Evolutionary conservation across 257 asterid species (phyloP), one percentile per base, ranked within the genome.

Genomic region (Primulina huaijiensis): DNA sequence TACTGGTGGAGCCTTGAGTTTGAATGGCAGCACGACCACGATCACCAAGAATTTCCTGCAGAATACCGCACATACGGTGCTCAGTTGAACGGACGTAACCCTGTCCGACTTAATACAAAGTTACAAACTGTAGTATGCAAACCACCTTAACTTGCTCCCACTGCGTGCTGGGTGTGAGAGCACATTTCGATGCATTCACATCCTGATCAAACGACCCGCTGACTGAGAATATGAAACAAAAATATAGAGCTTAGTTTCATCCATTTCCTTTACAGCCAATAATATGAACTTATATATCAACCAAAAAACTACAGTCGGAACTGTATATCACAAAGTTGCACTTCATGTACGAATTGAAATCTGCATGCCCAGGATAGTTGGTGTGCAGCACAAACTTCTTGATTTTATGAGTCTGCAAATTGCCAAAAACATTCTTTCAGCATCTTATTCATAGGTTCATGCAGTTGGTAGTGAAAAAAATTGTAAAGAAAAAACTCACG

Each of bases 341-440:
- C 77, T 90, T 90, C 87, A 86, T 86, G 76, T 90, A 90, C 40
- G 93, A 83, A 80, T 90, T 88, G 82, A 90, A 90, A 88, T 90
- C 93, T 9, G 92, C 89, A 74, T 90, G 95, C 65, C 97, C 97
- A n/a, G 97, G 95, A 78, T 88, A 90, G 86, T 90, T 90, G 12
- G 95, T 86, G 64, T 90, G 97, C 80, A 90, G 82, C 53, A 90
- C 90, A 72, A 90, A 90, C 80, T 90, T 90, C 79, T 90, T 90
- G 43, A 90, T 72, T 75, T 82, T 90, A 70, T 90, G 97, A 0
- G 86, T 90, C 97, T 90, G 82, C 76, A 80, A 74, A 65, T 64
- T 38, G 74, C 62, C 72, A 75, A 58, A 64, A 35, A 61, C 29
- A 77, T 68, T 29, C 8, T 70, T 43, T 76, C 16, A 70, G 33